Percentiles rank a stretch among this genome's conserved stretches.
Evolutionary conservation across 495 filamentous ascomycete species (phyloP).

Genomic region (Neurospora terricola): DNA sequence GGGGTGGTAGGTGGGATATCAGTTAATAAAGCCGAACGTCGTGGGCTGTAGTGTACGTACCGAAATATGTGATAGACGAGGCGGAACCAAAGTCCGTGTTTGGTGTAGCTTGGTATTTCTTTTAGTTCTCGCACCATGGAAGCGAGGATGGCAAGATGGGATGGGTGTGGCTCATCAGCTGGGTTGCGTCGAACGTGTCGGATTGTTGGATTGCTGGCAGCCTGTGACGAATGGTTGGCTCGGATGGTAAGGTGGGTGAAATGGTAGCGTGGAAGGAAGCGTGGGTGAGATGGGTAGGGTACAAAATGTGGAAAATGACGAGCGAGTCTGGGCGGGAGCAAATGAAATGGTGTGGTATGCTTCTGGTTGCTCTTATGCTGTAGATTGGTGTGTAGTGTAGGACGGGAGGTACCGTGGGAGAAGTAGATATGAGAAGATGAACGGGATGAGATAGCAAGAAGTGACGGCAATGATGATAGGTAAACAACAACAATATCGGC

Average conservation of each 20-base stretch:
- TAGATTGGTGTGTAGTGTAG: not conserved
- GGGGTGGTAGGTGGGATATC: not conserved
- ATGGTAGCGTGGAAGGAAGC: not conserved
- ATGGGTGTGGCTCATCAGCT: not conserved
- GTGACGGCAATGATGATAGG: not conserved
- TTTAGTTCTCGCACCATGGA: not conserved
- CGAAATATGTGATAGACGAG: not conserved
- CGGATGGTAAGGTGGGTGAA: not conserved
- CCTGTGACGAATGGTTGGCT: not conserved
- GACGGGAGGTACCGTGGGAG: too few relatives aligned
- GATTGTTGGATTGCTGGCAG: not conserved
- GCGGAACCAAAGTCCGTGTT: not conserved
- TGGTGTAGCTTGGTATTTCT: not conserved
- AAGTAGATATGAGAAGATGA: too few relatives aligned
- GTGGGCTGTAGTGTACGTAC: not conserved
- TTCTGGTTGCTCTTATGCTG: not conserved
- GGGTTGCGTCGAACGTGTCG: not conserved
- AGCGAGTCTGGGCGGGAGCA: not conserved
- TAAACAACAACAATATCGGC: not conserved
- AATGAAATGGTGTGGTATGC: not conserved
- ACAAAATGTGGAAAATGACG: not conserved
- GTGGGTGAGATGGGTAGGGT: not conserved
- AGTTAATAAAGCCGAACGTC: not conserved
- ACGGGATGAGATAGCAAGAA: not conserved
- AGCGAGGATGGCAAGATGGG: not conserved